Conservation (phyloP, 2,329 filamentous ascomycete species). For the Fusarium nematophilum region DNA sequence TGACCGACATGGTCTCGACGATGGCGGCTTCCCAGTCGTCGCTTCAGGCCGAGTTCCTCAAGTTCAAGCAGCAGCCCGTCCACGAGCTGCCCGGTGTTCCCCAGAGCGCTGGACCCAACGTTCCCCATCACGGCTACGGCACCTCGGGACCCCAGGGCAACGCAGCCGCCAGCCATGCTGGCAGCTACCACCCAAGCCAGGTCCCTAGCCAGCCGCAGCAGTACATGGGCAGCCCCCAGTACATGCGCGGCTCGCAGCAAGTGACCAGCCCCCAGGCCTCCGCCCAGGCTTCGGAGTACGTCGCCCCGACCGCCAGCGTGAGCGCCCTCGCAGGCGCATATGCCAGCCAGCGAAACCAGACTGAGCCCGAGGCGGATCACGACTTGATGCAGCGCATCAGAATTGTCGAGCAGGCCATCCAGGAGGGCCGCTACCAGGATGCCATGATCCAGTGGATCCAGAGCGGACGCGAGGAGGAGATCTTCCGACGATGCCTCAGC, state of each 20-base stretch:
- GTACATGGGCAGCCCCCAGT: constrained; percentile 52
- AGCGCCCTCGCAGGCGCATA: constrained; percentile 51
- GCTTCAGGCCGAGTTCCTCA: constrained; percentile 73
- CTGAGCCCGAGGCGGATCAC: constrained; percentile 51
- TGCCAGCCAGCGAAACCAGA: constrained; percentile 50
- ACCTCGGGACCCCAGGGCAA: constrained; percentile 39
- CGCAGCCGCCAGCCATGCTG: constrained; percentile 45
- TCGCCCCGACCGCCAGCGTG: constrained; percentile 47
- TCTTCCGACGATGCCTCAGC: constrained; percentile 64
- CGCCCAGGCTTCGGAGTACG: constrained; percentile 48
- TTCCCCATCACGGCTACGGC: constrained; percentile 45
- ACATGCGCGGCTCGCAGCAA: constrained; percentile 49
- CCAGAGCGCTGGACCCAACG: constrained; percentile 37
- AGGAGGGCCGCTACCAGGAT: constrained; percentile 69
- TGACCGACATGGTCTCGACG: constrained; percentile 75
- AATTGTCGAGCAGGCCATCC: constrained; percentile 71
- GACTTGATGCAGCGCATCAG: constrained; percentile 68
- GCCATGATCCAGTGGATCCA: constrained; percentile 76
- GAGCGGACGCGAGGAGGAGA: constrained; percentile 69
- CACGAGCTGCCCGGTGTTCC: constrained; percentile 55
- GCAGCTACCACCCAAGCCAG: constrained; percentile 50
- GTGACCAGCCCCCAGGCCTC: constrained; percentile 50
- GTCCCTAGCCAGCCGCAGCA: constrained; percentile 47
- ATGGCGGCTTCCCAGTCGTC: constrained; percentile 77
- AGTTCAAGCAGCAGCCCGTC: constrained; percentile 63